Evolutionary conservation across 148 eudicot species (phyloP), one percentile per base, ranked within the genome.

Genomic region (Vaccinium myrtillus): DNA sequence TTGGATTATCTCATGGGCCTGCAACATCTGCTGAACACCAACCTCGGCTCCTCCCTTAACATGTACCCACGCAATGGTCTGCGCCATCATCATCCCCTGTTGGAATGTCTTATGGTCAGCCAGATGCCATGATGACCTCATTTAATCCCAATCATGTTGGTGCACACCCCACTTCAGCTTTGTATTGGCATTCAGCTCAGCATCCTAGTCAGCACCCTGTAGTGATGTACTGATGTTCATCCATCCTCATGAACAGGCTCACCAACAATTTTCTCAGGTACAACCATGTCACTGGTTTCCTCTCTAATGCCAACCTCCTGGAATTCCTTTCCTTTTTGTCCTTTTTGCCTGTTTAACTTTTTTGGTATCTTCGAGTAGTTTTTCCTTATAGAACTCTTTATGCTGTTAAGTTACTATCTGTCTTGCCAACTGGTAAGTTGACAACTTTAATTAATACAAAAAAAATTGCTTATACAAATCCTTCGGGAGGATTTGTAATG

Each of bases 211-310:
- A 93, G 85, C 95, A 75, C 76, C 92, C 96, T 82, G 95, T 93
- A 86, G 86, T n/a, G n/a, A n/a, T n/a, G n/a, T n/a, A n/a, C n/a
- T 95, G 92, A 89, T 90, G 18, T 93, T 93, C 82, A 87, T 97
- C 71, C 94, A 92, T 86, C 93, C 98, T 73, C 98, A 90, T 88
- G 98, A 97, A 84, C 98, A 92, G 81, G 78, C 91, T 87, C 94
- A 90, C 82, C 98, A 89, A 78, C 83, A 92, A 51, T 94, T 88
- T 88, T 75, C 91, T 85, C 98, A 91, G 96, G 98, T 97, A 88
- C 39, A 74, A 4, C 8, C 30, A n/a, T 74, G 32, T 54, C 58
- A 56, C n/a, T 25, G 36, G 81, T n/a, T 18, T 78, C 48, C 63
- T 16, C 48, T 18, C 46, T 25, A 15, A 58, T 39, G 43, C 9